phyloP scores from a whole-genome alignment of 108 stramenopile species.

The Nannochloropsis oceanica region DNA sequence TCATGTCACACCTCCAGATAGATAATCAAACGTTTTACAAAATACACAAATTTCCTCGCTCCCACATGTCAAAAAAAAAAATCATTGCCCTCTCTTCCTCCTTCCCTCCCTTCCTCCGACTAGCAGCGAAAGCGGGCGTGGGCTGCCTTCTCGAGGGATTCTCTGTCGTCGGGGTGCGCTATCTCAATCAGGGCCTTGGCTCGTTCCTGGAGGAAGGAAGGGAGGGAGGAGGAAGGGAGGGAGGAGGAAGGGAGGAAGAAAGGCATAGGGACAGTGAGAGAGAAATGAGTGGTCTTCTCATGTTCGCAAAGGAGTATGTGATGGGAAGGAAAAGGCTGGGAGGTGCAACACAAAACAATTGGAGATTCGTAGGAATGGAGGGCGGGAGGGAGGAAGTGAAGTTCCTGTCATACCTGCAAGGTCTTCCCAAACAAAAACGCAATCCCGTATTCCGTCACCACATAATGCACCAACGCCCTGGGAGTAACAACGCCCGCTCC shows the following conservation, averaged over 20 bases:
- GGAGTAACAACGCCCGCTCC: conserved; percentile 29
- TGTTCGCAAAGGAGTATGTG: not conserved
- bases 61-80: too few relatives aligned
- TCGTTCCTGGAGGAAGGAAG: not conserved
- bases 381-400: not conserved
- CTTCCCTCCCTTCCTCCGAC: not conserved
- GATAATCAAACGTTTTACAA: too few relatives aligned
- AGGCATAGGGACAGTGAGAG: too few relatives aligned
- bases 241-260: not conserved
- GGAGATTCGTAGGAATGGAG: not conserved
- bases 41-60: too few relatives aligned
- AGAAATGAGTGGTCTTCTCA: not conserved
- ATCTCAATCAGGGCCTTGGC: conserved; percentile 8
- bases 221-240: not conserved
- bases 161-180: conserved; percentile 28
- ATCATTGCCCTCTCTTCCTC: not conserved
- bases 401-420: conserved; percentile 2
- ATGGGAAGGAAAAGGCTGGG: not conserved
- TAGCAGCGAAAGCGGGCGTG: not conserved
- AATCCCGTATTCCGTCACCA: conserved; percentile 27
- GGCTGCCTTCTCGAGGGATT: not conserved
- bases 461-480: conserved; percentile 22
- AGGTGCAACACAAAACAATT: not conserved
- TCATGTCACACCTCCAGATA: too few relatives aligned
- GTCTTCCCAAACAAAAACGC: conserved; percentile 16